Evolutionary conservation across 2,329 filamentous ascomycete species (phyloP).

Genomic region (Thermochaetoides dissita): DNA sequence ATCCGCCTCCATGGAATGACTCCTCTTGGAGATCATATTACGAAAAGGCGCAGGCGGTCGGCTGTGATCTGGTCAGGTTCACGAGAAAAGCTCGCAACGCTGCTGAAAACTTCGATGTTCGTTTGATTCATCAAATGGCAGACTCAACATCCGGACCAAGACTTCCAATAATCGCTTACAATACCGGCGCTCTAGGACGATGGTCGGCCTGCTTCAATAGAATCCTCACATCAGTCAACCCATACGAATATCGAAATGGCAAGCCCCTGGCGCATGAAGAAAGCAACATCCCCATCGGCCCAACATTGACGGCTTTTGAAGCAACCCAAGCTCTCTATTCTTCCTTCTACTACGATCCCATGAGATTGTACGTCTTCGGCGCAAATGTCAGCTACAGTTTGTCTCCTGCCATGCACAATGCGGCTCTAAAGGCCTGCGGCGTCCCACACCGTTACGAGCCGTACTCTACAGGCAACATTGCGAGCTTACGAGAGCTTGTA

Average conservation of each 20-base stretch:
- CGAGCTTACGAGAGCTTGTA: slow-evolving; percentile 49
- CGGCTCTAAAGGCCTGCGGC: slow-evolving; percentile 52
- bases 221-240: slow-evolving; percentile 46
- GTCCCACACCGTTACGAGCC: slow-evolving; percentile 56
- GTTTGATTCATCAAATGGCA: slow-evolving; percentile 38
- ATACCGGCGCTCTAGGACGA: slow-evolving; percentile 47
- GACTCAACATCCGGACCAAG: slow-evolving; percentile 26
- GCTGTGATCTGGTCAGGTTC: slow-evolving; percentile 49
- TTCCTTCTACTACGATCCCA: slow-evolving; percentile 51
- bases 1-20: slow-evolving; percentile 40
- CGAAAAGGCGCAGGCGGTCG: slow-evolving; percentile 39
- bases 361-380: slow-evolving; percentile 64
- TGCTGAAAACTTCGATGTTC: slow-evolving; percentile 50
- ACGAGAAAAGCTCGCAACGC: slow-evolving; percentile 40
- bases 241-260: slow-evolving; percentile 22
- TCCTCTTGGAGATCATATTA: slow-evolving; percentile 41
- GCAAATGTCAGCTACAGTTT: slow-evolving; percentile 57
- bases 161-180: slow-evolving; percentile 48
- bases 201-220: slow-evolving; percentile 54
- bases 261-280: neutral
- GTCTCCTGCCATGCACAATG: slow-evolving; percentile 65
- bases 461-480: slow-evolving; percentile 47
- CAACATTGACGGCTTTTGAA: slow-evolving; percentile 44
- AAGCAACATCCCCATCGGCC: slow-evolving; percentile 15
- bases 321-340: slow-evolving; percentile 52